These are phyloP conservation scores for Crithidia brevicula DNA, from an alignment of 208 protist species.

Conservation along the genomic window DNA sequence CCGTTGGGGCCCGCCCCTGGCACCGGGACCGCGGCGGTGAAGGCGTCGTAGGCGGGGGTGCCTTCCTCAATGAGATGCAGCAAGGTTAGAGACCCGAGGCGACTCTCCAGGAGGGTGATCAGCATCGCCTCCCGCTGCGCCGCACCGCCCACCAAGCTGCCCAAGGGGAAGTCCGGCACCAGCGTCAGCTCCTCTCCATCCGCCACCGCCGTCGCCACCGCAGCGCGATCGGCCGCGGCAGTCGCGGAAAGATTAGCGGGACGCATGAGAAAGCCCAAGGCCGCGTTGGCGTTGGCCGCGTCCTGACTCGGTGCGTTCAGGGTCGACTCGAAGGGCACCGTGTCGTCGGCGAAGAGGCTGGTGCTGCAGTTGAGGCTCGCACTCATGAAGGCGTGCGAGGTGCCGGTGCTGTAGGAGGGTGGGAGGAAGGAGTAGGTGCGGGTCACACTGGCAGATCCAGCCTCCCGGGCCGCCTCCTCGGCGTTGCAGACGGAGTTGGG, in stretches of 20 bases:
- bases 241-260: slow-evolving; percentile 19
- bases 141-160: slow-evolving; percentile 35
- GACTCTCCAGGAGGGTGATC: slow-evolving; percentile 37
- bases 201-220: slow-evolving; percentile 18
- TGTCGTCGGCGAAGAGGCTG: slow-evolving; percentile 28
- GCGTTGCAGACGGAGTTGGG: slow-evolving; percentile 19
- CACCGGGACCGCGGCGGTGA: slow-evolving; percentile 40
- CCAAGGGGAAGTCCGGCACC: slow-evolving; percentile 30
- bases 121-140: slow-evolving; percentile 56
- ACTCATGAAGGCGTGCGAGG: not conserved
- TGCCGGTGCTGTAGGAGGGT: slow-evolving; percentile 14
- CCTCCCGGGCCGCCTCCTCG: slow-evolving; percentile 12
- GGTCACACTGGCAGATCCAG: not conserved
- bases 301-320: slow-evolving; percentile 7
- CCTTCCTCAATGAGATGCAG: slow-evolving; percentile 61
- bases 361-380: slow-evolving; percentile 12
- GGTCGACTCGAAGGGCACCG: slow-evolving; percentile 16
- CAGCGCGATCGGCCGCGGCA: not conserved
- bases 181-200: slow-evolving; percentile 28
- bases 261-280: slow-evolving; percentile 25
- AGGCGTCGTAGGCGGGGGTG: slow-evolving; percentile 47
- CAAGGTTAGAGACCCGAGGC: slow-evolving; percentile 37
- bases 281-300: slow-evolving; percentile 16
- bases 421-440: slow-evolving; percentile 22
- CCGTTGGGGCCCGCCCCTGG: not conserved